These are phyloP conservation scores for Cercospora beticola DNA, from an alignment of 2,329 filamentous ascomycete genomes.

Conservation along the genomic window DNA sequence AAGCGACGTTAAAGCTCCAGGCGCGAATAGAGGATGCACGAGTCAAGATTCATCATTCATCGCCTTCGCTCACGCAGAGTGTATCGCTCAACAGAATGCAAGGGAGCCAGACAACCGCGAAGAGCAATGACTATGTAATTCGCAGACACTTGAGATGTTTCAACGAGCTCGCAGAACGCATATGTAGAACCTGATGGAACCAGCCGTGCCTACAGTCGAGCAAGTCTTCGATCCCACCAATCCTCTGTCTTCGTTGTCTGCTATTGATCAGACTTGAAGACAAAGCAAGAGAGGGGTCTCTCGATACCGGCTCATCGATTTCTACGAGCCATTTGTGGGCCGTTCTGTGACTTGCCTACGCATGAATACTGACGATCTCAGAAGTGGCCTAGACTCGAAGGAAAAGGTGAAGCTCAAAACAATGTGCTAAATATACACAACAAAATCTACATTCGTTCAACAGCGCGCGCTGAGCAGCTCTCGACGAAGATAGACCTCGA, in stretches of 20 bases:
- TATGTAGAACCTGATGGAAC: too few relatives aligned
- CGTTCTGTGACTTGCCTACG: background rate
- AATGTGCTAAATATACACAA: conserved; percentile 12
- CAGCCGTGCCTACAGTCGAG: too few relatives aligned
- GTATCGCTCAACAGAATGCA: too few relatives aligned
- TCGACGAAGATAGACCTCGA: background rate
- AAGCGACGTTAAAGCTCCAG: too few relatives aligned
- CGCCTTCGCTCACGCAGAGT: too few relatives aligned
- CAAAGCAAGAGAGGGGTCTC: background rate
- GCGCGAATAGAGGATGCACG: too few relatives aligned
- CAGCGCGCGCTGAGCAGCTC: background rate
- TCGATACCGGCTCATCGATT: background rate
- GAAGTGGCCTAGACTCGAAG: background rate
- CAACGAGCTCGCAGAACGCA: too few relatives aligned
- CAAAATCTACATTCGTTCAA: conserved; percentile 6
- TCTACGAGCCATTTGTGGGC: background rate
- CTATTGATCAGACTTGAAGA: background rate
- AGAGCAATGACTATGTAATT: too few relatives aligned
- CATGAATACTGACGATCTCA: background rate
- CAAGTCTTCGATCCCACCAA: background rate
- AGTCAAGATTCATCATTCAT: too few relatives aligned
- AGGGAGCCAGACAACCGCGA: too few relatives aligned
- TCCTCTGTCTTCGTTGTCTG: background rate
- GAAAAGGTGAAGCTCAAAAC: conserved; percentile 3
- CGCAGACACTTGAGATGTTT: too few relatives aligned